Evolutionary conservation across 2,329 filamentous ascomycete species (phyloP), one percentile per base, ranked within the genome.

Genomic region (Aspergillus persii): DNA sequence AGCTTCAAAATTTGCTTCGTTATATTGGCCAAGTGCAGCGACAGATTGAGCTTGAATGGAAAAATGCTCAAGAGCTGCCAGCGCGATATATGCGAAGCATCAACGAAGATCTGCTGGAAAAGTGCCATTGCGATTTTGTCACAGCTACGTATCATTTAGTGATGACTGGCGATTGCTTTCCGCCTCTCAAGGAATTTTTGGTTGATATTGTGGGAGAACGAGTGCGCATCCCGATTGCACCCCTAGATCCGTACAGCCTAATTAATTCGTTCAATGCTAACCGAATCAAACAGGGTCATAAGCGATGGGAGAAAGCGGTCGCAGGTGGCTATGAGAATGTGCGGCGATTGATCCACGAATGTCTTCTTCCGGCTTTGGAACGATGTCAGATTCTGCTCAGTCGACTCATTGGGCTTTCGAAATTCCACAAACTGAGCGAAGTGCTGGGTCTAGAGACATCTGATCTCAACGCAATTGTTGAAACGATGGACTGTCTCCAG

Each of bases 231-330:
- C 49, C 36, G 54, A 1, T 27, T 53, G 5, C 33, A 36, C 39
- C 33, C 33, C 31, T 23, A 18, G 15, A n/a, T 4, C 8, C 27
- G 15, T 52, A 44, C 44, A 3, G 41, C 41, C 8, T 12, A 8
- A 26, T 31, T 49, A 26, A 36, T 23, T 4, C 4, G 6, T 2
- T 60, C 26, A 29, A 41, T 41, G n/a, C 36, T 56, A 69, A 44
- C 66, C 60, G 39, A 44, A 27, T 15, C 3, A 23, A 3, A 23
- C 53, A 95, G 89, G 92, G 92, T 0, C 91, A 96, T 68, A 97
- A 96, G 76, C 84, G 95, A 52, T 99, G 95, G 95, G 93, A 98
- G 63, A 96, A 94, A 69, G 89, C 90, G 5, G 89, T 96, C 2
- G 83, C 85, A 1, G 86, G 86, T 3, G 91, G 92, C 1, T 88